Percentiles rank a stretch among this genome's conserved stretches.
These are phyloP conservation scores for Globisporangium alternatum DNA, from an alignment of 352 stramenopile genomes.

Conservation along the genomic window DNA sequence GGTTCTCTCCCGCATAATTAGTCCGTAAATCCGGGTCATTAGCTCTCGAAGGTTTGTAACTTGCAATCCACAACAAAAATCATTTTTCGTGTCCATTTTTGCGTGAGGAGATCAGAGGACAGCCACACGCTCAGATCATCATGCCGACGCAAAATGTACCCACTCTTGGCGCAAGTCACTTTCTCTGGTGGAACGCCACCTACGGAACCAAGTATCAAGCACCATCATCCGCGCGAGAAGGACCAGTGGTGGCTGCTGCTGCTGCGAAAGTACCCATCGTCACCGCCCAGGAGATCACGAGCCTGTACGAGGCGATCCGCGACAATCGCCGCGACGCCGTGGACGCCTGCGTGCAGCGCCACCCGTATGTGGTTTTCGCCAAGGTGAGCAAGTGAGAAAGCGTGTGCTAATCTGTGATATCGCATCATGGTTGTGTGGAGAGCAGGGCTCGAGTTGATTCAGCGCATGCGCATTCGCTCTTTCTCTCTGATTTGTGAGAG, in stretches of 20 bases:
- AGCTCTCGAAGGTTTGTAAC: neutral
- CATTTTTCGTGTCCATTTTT: neutral
- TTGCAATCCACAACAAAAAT: too few species aligned
- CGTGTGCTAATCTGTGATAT: conserved; percentile 5
- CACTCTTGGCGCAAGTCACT: conserved; percentile 7
- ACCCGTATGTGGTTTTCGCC: conserved; percentile 31
- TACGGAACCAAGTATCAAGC: conserved; percentile 15
- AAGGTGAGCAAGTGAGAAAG: conserved; percentile 28
- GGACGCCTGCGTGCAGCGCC: conserved; percentile 19
- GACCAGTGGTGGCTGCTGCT: neutral
- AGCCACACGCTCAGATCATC: neutral
- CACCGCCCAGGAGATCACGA: neutral
- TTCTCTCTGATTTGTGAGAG: neutral
- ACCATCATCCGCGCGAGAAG: neutral
- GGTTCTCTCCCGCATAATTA: neutral
- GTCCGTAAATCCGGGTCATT: neutral
- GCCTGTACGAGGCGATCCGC: conserved; percentile 36
- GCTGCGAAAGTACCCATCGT: neutral
- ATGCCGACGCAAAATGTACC: conserved; percentile 8
- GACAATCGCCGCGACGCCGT: conserved; percentile 32
- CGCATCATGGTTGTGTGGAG: neutral
- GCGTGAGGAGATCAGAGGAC: neutral
- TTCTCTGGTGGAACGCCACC: conserved; percentile 27
- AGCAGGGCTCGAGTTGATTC: neutral
- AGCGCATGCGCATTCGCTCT: neutral